A percentile compares a stretch with the other conserved stretches of the same genome.
These are phyloP conservation scores for Roridomyces roridus DNA, from an alignment of 768 basidiomycete genomes.

Conservation along the genomic window DNA sequence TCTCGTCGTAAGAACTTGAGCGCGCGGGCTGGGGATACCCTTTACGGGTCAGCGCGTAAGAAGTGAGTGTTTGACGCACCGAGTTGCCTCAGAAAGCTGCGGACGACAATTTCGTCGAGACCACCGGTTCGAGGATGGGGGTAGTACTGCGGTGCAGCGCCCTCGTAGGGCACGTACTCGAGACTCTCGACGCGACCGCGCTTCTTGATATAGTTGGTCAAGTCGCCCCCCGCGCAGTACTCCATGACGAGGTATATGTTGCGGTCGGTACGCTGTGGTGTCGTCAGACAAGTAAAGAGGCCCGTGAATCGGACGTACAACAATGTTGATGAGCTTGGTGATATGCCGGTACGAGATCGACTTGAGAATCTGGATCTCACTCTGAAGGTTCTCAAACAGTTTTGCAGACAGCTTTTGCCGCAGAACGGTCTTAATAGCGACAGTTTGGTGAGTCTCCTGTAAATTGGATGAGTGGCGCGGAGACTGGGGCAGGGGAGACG, in stretches of 20 bases:
- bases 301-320: conserved; percentile 55
- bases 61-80: conserved; percentile 52
- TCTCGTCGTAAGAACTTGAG: conserved; percentile 89
- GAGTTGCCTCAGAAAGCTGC: conserved; percentile 91
- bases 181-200: conserved; percentile 92
- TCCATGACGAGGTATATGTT: conserved; percentile 97
- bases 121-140: conserved; percentile 93
- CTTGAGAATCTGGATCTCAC: conserved; percentile 97
- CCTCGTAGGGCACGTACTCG: conserved; percentile 76
- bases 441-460: conserved; percentile 77
- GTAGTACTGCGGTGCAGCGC: conserved; percentile 80
- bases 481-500: not conserved
- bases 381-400: conserved; percentile 96
- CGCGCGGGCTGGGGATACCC: conserved; percentile 75
- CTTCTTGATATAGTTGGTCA: conserved; percentile 97
- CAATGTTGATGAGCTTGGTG: conserved; percentile 90
- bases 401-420: conserved; percentile 88
- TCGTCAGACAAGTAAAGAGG: conserved; percentile 25
- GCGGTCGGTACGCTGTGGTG: conserved; percentile 66
- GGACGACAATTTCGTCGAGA: conserved; percentile 86
- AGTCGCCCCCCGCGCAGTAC: conserved; percentile 94
- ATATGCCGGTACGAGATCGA: conserved; percentile 92
- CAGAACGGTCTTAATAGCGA: conserved; percentile 95
- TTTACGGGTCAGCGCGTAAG: not conserved
- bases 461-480: not conserved